A percentile compares a stretch with the other conserved stretches of the same genome.
Evolutionary conservation across 495 filamentous ascomycete genomes (phyloP).

Genomic region (Hyaloscypha variabilis): DNA sequence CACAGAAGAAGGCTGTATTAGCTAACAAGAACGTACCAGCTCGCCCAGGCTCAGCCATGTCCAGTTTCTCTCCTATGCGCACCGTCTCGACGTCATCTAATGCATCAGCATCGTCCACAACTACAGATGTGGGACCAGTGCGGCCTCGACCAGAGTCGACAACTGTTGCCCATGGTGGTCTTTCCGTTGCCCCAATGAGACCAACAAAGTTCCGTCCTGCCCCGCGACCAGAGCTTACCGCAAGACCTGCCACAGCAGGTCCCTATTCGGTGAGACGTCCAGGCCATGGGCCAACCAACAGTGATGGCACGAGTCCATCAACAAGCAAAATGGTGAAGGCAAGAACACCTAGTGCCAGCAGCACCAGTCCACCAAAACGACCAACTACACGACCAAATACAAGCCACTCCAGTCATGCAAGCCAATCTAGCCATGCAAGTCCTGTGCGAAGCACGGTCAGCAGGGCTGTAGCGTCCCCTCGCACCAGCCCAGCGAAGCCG

Average conservation of each 20-base stretch:
- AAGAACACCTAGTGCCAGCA: constrained; percentile 25
- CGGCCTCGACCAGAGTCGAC: constrained; percentile 41
- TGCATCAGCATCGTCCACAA: constrained; percentile 43
- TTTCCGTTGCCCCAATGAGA: constrained; percentile 58
- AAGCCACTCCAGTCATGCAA: constrained; percentile 33
- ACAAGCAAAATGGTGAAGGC: constrained; percentile 21
- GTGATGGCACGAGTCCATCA: constrained; percentile 33
- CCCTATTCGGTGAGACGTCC: constrained; percentile 58
- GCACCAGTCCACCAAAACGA: constrained; percentile 27
- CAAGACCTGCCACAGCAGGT: constrained; percentile 57
- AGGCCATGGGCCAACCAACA: constrained; percentile 45
- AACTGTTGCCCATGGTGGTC: constrained; percentile 44
- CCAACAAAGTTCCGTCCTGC: constrained; percentile 42
- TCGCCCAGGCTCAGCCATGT: constrained; percentile 76
- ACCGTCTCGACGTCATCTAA: constrained; percentile 47
- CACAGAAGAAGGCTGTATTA: constrained; percentile 72
- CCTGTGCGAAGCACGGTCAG: constrained; percentile 29
- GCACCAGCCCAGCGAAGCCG: constrained; percentile 41
- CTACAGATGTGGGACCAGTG: constrained; percentile 27
- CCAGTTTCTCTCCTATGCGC: constrained; percentile 60
- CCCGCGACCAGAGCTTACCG: constrained; percentile 46
- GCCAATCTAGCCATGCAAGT: constrained; percentile 31
- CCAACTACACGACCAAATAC: constrained; percentile 30
- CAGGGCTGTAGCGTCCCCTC: constrained; percentile 28
- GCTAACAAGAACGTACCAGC: constrained; percentile 62